Evolutionary conservation across 495 filamentous ascomycete species (phyloP), one percentile per base, ranked within the genome.

Genomic region (Hypoxylon trugodes): DNA sequence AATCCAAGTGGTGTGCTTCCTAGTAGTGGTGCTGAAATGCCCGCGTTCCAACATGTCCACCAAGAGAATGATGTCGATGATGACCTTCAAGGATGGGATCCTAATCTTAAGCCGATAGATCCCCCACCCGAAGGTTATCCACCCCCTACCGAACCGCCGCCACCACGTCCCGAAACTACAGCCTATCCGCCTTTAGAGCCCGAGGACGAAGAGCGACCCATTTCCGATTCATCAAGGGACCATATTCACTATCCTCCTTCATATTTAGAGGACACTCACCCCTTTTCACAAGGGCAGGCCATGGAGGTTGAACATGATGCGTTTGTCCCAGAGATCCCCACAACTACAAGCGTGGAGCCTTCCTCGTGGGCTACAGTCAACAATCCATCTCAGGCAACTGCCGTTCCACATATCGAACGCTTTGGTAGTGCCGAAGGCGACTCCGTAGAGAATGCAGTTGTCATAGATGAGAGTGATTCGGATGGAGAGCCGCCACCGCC

Each of bases 391-490:
- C 65, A 38, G 22, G 47, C 41, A 1, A 51, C 53, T 10, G 21
- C 54, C 24, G 49, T 43, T 2, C 37, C 58, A 21, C 58, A 16
- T 40, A 59, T 48, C 12, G 55, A 64, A 52, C 61, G 59, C 16
- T 9, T 63, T 8, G 54, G 50, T 18, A 73, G 68, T 45, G 26
- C 26, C 7, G 47, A 69, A 32, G 70, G 59, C 9, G 24, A 59
- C 45, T 62, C 65, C 33, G 42, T 65, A 19, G 48, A 70, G n/a
- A 72, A 72, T 10, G 42, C 49, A 16, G 63, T 69, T 22, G 61
- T 73, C 22, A 49, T 66, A n/a, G 64, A 73, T 5, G 63, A 67
- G 5, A 68, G 61, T 33, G 69, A 65, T 21, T 61, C 63, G 0
- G 69, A 69, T 7, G 61, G 53, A 21, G 68, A 61, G 19, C 33